phyloP scores from a whole-genome alignment of 2,329 filamentous ascomycete genomes.

The Microcera coccophila region DNA sequence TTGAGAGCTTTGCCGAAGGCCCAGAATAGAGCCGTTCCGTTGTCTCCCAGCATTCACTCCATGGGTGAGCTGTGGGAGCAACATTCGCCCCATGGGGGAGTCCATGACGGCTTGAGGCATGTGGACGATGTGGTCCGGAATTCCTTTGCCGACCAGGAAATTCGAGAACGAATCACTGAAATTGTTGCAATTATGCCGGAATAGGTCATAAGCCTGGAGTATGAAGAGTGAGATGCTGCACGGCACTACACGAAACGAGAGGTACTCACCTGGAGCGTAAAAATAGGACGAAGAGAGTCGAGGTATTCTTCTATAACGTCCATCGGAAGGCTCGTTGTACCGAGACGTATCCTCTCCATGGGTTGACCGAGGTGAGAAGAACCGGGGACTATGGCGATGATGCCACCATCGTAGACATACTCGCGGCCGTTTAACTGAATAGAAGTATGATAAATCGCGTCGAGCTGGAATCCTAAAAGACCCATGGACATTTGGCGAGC shows the following conservation, averaged over 20 bases:
- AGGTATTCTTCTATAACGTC: constrained; percentile 85
- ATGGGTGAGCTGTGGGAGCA: constrained; percentile 65
- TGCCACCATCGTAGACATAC: constrained; percentile 85
- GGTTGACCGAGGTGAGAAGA: constrained; percentile 82
- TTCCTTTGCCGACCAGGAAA: constrained; percentile 83
- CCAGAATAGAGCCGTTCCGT: constrained; percentile 51
- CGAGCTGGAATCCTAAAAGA: constrained; percentile 60
- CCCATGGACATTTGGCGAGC: constrained; percentile 53
- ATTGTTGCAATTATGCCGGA: constrained; percentile 94
- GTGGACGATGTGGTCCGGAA: constrained; percentile 80
- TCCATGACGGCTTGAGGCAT: constrained; percentile 81
- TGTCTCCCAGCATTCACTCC: constrained; percentile 48
- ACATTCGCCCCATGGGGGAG: constrained; percentile 83
- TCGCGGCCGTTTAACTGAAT: constrained; percentile 81
- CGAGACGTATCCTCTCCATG: constrained; percentile 70
- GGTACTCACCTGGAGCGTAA: constrained; percentile 65
- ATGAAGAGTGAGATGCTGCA: background rate
- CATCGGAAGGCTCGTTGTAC: constrained; percentile 71
- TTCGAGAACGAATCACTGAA: constrained; percentile 90
- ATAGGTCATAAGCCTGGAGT: constrained; percentile 78
- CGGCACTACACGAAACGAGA: background rate
- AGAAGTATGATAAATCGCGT: constrained; percentile 93
- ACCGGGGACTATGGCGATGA: constrained; percentile 77
- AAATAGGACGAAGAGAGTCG: constrained; percentile 76
- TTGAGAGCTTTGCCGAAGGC: constrained; percentile 42